These are phyloP conservation scores for Talaromyces sp. DNA, from an alignment of 2,329 filamentous ascomycete genomes.

Conservation along the genomic window DNA sequence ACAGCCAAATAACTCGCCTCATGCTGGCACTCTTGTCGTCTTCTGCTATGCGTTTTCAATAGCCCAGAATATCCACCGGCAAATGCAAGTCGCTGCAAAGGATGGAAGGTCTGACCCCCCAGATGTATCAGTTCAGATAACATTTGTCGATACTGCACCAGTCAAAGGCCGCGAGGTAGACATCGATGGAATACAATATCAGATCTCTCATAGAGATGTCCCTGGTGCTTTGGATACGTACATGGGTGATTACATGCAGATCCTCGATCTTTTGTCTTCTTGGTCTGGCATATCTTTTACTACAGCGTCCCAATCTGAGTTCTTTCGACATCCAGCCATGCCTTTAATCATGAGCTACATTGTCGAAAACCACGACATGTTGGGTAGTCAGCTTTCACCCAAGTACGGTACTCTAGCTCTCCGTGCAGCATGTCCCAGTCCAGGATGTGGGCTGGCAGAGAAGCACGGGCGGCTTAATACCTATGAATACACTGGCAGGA, in stretches of 20 bases:
- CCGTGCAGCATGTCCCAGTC: conserved; percentile 11
- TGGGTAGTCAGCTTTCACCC: conserved; percentile 9
- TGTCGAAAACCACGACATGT: not conserved
- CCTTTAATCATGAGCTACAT: not conserved
- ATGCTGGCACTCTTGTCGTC: conserved; percentile 9
- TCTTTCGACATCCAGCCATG: not conserved
- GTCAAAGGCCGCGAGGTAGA: conserved; percentile 6
- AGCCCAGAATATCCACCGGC: conserved; percentile 1
- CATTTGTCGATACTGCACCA: conserved; percentile 17
- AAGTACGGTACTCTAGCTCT: conserved; percentile 17
- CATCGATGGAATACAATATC: conserved; percentile 14
- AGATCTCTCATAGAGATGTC: conserved; percentile 11
- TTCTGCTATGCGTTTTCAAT: conserved; percentile 15
- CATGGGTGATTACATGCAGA: not conserved
- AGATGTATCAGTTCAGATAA: conserved; percentile 11
- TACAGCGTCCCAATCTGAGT: not conserved
- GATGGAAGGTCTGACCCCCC: not conserved
- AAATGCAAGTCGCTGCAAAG: not conserved
- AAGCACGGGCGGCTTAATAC: conserved; percentile 21
- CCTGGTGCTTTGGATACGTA: not conserved
- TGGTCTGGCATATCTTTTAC: not conserved
- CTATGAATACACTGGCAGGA: conserved; percentile 10
- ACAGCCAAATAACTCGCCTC: conserved; percentile 20
- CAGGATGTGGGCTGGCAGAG: conserved; percentile 19
- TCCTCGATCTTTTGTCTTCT: not conserved